Conservation (phyloP, 495 filamentous ascomycete genomes). For the Astrothelium subdiscretum region DNA sequence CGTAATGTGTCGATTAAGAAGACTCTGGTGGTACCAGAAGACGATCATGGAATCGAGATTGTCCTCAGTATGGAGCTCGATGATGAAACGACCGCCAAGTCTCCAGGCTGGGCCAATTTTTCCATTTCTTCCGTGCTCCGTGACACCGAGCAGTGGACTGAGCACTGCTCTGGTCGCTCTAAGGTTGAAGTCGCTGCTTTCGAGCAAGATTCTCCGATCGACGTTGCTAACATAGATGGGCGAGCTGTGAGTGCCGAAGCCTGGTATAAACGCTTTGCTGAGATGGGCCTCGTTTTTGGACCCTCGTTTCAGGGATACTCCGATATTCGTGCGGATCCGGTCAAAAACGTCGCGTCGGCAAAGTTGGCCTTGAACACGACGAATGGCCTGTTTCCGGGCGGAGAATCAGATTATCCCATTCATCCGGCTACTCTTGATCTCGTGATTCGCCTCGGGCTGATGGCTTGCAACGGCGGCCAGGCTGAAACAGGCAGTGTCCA, state of each 20-base stretch:
- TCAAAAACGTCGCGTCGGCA: background rate
- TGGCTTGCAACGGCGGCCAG: background rate
- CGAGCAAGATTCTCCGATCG: background rate
- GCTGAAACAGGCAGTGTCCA: background rate
- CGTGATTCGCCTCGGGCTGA: conserved; percentile 3
- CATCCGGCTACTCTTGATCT: conserved; percentile 39
- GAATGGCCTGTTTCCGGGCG: background rate
- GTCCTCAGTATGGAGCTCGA: background rate
- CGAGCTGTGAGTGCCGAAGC: background rate
- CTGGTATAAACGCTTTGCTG: background rate
- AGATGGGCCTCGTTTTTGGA: background rate
- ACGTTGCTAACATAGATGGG: background rate
- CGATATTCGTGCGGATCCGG: background rate
- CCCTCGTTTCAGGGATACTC: background rate
- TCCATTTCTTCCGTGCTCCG: background rate
- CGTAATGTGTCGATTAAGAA: background rate
- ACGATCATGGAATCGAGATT: conserved; percentile 1
- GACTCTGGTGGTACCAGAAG: background rate
- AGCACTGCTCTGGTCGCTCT: background rate
- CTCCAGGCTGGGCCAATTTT: background rate
- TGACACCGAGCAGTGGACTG: background rate
- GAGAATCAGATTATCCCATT: conserved; percentile 29
- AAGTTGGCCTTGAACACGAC: background rate
- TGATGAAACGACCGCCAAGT: background rate
- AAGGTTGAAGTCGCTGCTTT: background rate